Conservation (phyloP, 2,329 filamentous ascomycete genomes). For the Diaporthe amygdali region DNA sequence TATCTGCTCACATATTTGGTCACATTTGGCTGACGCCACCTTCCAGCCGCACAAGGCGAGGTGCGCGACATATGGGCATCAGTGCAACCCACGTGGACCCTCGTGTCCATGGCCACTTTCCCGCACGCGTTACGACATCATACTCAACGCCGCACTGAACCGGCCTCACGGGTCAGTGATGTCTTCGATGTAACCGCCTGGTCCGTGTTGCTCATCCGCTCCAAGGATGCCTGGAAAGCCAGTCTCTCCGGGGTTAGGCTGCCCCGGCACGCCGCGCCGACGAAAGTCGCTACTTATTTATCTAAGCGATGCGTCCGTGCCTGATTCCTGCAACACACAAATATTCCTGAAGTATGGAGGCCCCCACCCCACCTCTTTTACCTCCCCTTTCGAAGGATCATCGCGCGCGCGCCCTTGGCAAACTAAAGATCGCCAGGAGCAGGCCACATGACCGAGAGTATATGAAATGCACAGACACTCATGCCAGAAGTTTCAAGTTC, state of each 20-base stretch:
- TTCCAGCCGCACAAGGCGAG: constrained; percentile 1
- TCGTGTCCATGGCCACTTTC: not conserved
- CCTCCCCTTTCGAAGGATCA: not conserved
- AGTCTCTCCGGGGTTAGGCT: not conserved
- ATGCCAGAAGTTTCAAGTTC: constrained; percentile 4
- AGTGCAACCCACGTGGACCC: not conserved
- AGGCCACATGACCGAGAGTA: not conserved
- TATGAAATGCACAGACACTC: not conserved
- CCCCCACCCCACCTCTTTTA: too few species aligned
- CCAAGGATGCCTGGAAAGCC: not conserved
- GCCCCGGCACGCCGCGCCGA: not conserved
- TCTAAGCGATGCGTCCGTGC: not conserved
- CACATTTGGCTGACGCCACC: not conserved
- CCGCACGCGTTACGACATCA: not conserved
- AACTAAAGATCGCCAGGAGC: not conserved
- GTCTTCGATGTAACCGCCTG: not conserved
- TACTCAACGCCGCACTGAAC: not conserved
- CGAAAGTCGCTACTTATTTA: not conserved
- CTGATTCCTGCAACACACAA: not conserved
- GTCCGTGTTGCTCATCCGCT: not conserved
- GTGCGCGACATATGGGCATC: not conserved
- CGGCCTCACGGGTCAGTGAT: not conserved
- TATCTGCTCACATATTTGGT: not conserved
- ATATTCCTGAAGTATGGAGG: not conserved
- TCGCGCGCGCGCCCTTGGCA: constrained; percentile 5